Evolutionary conservation across 2,329 filamentous ascomycete genomes (phyloP).

Genomic region (Tricladium varicosporioides): DNA sequence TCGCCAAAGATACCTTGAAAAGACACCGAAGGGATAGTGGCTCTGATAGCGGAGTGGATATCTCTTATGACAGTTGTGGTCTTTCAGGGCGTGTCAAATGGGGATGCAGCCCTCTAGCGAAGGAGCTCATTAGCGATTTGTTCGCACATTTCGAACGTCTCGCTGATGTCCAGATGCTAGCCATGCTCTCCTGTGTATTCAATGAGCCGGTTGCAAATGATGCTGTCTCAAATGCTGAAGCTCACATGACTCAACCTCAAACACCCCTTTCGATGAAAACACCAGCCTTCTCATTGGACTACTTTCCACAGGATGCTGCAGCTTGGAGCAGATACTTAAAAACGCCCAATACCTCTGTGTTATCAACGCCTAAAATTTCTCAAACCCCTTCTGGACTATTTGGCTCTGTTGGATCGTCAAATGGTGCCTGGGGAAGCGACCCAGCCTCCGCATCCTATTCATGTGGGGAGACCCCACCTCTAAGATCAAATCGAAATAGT

Average conservation of each 20-base stretch:
- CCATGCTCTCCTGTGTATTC: slow-evolving; percentile 70
- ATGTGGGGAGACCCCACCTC: slow-evolving; percentile 59
- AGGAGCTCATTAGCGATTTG: slow-evolving; percentile 58
- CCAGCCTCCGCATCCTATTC: slow-evolving; percentile 57
- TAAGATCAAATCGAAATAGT: slow-evolving; percentile 45
- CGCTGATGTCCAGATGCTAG: slow-evolving; percentile 67
- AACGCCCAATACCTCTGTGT: slow-evolving; percentile 52
- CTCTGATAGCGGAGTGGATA: slow-evolving; percentile 47
- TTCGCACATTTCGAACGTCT: slow-evolving; percentile 61
- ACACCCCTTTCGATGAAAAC: slow-evolving; percentile 65
- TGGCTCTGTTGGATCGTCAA: slow-evolving; percentile 57
- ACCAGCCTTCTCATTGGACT: slow-evolving; percentile 64
- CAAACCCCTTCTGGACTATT: slow-evolving; percentile 55
- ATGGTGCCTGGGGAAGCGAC: slow-evolving; percentile 51
- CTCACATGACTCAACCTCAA: slow-evolving; percentile 55
- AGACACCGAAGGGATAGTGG: slow-evolving; percentile 36
- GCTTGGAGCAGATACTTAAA: slow-evolving; percentile 52
- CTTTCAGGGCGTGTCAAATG: slow-evolving; percentile 64
- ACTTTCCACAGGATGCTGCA: slow-evolving; percentile 58
- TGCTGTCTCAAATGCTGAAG: slow-evolving; percentile 55
- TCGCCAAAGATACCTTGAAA: slow-evolving; percentile 61
- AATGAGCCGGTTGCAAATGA: slow-evolving; percentile 56
- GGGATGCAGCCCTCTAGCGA: slow-evolving; percentile 64
- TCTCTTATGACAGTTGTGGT: slow-evolving; percentile 39
- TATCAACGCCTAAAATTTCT: slow-evolving; percentile 56